Base-by-base conservation (phyloP, 441 rosid species). In the Croton laevigatus region DNA sequence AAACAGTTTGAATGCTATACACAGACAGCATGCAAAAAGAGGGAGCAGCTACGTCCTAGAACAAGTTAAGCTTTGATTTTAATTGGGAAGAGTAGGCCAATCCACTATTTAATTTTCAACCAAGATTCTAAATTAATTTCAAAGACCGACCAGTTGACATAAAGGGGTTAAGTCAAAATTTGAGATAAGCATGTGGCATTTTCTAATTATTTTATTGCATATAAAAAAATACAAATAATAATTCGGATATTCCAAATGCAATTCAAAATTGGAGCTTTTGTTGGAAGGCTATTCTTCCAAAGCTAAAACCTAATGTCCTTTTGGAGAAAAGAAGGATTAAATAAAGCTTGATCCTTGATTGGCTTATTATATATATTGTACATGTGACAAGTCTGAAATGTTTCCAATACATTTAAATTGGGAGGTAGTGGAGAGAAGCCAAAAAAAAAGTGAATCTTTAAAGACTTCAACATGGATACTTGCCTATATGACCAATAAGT, bases 41-140 rank as follows among this genome's bases (percentile, higher is more conserved):
- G 8, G 11, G 46, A 37, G 66, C 54, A 45, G 51, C 67, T 19
- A 45, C 37, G 16, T 14, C 54, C 38, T 20, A 49, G 6, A 59
- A 23, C 17, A 42, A 13, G 70, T 58, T 57, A 59, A 72, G 23
- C 48, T 40, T n/a, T 65, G 52, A 51, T 32, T 27, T 27, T 27
- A 27, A 27, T 27, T 27, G 32, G 32, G 32, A 27, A 27, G 32
- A 27, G 32, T 27, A 27, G 32, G 32, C 2, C 32, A 27, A 27
- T 27, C 2, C 32, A 27, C 32, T 27, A 27, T 27, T 27, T 27
- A 27, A 27, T 27, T 27, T 27, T 27, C 1, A 27, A 27, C 32
- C 32, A 27, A 27, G 32, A 27, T 27, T 27, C 32, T 27, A 2
- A 27, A 27, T 27, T 27, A 27, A 27, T 27, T 27, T 27, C 1